Percentiles rank a stretch among this genome's conserved stretches.
Evolutionary conservation across 257 asterid species (phyloP).

Genomic region (Solanum sejunctum): DNA sequence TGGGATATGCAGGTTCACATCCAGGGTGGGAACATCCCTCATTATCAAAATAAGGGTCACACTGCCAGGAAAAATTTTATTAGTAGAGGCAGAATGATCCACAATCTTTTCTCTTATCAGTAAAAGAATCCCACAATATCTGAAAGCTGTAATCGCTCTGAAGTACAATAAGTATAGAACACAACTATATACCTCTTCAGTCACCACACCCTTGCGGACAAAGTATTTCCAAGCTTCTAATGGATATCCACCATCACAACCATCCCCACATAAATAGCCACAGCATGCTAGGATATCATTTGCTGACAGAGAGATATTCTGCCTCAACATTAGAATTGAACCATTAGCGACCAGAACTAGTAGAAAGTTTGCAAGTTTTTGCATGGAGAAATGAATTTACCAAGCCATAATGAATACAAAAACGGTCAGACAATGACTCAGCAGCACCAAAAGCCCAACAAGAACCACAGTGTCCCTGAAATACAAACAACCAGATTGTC

Average conservation of each 20-base stretch:
- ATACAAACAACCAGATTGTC: conserved; percentile 1
- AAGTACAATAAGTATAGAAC: neutral
- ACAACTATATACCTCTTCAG: conserved; percentile 53
- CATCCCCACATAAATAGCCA: conserved; percentile 86
- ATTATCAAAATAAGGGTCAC: conserved; percentile 92
- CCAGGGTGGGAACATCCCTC: conserved; percentile 96
- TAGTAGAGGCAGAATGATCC: neutral
- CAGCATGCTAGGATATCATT: conserved; percentile 95
- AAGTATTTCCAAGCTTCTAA: conserved; percentile 83
- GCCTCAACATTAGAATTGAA: neutral
- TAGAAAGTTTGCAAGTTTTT: neutral
- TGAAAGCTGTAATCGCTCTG: neutral
- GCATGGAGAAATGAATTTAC: conserved; percentile 12
- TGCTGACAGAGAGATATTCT: conserved; percentile 82
- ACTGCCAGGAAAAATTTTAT: conserved; percentile 32
- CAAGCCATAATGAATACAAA: conserved; percentile 66
- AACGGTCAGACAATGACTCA: conserved; percentile 85
- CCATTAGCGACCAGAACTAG: neutral
- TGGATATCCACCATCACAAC: conserved; percentile 96
- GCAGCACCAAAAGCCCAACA: conserved; percentile 99
- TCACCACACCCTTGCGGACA: conserved; percentile 67
- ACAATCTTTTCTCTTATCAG: neutral
- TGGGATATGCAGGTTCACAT: conserved; percentile 83
- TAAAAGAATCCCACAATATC: neutral
- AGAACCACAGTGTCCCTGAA: conserved; percentile 96